Percentiles rank a stretch among this genome's conserved stretches.
These are phyloP conservation scores for Globisporangium viniferum DNA, from an alignment of 352 stramenopile genomes.

Conservation along the genomic window DNA sequence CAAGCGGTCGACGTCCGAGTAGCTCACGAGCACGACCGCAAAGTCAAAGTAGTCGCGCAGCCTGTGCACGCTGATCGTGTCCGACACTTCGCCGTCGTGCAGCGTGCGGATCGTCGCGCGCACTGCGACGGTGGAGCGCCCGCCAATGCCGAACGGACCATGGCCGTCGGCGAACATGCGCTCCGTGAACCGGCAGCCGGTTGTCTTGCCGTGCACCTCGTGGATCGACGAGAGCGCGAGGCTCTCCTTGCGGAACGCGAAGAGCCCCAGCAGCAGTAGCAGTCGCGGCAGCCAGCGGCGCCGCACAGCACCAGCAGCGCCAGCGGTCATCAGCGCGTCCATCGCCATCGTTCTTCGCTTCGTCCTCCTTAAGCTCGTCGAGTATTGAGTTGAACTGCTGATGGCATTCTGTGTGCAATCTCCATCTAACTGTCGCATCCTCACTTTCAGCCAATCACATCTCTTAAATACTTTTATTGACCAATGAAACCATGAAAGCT, in stretches of 20 bases:
- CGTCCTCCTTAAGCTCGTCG: background rate
- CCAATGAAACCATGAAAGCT: constrained; percentile 16
- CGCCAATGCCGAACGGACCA: constrained; percentile 45
- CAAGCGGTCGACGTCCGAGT: constrained; percentile 40
- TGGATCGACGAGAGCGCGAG: constrained; percentile 57
- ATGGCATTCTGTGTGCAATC: background rate
- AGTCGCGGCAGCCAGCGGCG: constrained; percentile 16
- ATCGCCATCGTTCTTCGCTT: background rate
- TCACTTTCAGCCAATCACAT: constrained; percentile 25
- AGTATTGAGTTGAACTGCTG: background rate
- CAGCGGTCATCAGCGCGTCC: background rate
- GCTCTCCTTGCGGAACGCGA: constrained; percentile 22
- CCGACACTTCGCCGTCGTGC: constrained; percentile 46
- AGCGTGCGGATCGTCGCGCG: constrained; percentile 50
- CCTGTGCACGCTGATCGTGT: constrained; percentile 65
- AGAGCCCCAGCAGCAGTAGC: constrained; percentile 30
- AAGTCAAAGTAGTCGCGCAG: constrained; percentile 83
- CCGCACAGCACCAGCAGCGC: background rate
- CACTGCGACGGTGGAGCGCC: constrained; percentile 45
- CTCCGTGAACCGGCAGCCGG: constrained; percentile 66
- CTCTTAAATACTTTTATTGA: background rate
- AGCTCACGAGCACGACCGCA: constrained; percentile 59
- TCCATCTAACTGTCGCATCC: constrained; percentile 31
- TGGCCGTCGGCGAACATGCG: constrained; percentile 74
- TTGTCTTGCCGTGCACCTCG: constrained; percentile 47